Evolutionary conservation across 2,329 filamentous ascomycete species (phyloP).

Genomic region (Curvularia spicifera): DNA sequence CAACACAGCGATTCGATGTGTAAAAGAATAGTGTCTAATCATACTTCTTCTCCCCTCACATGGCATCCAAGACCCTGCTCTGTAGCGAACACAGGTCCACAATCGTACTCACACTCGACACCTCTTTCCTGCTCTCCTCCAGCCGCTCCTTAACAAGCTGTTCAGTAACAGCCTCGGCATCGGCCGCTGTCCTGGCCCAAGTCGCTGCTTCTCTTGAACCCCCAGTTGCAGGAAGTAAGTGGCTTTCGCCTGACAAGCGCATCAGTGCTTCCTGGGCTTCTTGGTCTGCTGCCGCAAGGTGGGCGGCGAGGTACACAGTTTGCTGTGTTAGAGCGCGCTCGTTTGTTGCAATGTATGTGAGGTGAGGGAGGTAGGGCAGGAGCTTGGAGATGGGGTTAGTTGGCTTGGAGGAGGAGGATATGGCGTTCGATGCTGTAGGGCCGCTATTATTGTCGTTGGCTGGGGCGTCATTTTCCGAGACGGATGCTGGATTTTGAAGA

Average conservation of each 20-base stretch:
- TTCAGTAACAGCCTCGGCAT: constrained; percentile 30
- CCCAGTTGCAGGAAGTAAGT: constrained; percentile 41
- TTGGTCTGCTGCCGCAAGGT: constrained; percentile 40
- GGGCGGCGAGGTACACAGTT: constrained; percentile 42
- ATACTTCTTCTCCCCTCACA: not conserved
- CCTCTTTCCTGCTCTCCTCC: constrained; percentile 31
- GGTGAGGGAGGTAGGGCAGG: constrained; percentile 40
- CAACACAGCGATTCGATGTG: too few relatives aligned
- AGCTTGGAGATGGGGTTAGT: constrained; percentile 31
- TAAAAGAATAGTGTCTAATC: not conserved
- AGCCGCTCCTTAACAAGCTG: constrained; percentile 28
- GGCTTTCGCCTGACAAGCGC: constrained; percentile 49
- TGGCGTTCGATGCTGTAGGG: constrained; percentile 9
- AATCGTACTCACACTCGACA: constrained; percentile 33
- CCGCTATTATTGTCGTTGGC: not conserved
- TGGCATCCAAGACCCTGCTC: constrained; percentile 22
- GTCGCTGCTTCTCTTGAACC: constrained; percentile 34
- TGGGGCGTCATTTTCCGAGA: not conserved
- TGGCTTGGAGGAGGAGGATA: constrained; percentile 3
- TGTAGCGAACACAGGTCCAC: constrained; percentile 41
- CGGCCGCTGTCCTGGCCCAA: constrained; percentile 35
- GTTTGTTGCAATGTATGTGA: constrained; percentile 32
- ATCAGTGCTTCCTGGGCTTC: constrained; percentile 39
- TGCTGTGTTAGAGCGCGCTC: constrained; percentile 46
- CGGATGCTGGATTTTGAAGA: constrained; percentile 22